Percentiles rank a stretch among this genome's conserved stretches.
Evolutionary conservation across 345 rosid genomes (phyloP).

Genomic region (Alliaria petiolata): DNA sequence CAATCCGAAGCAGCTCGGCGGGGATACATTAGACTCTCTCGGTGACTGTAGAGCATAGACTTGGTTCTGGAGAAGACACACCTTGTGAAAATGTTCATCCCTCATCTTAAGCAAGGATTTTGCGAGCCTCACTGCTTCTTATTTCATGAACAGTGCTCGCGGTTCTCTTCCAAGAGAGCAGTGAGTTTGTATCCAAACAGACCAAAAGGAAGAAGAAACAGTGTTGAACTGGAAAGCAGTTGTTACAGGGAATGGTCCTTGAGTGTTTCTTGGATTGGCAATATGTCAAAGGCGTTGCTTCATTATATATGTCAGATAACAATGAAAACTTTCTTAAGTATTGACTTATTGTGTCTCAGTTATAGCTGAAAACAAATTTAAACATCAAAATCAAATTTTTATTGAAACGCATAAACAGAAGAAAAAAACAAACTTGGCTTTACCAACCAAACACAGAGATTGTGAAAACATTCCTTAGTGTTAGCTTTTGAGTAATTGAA

Average conservation of each 20-base stretch:
- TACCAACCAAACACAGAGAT: neutral
- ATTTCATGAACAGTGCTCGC: conserved; percentile 41
- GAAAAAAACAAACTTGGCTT: neutral
- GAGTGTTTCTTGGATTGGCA: no score
- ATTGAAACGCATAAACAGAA: no score
- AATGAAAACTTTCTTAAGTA: no score
- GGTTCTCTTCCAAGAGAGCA: conserved; percentile 49
- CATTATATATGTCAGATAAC: no score
- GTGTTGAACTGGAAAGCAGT: no score
- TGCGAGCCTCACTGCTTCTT: conserved; percentile 51
- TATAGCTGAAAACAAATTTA: no score
- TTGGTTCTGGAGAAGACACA: conserved; percentile 33
- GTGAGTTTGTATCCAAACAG: conserved; percentile 39
- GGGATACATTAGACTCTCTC: conserved; percentile 3
- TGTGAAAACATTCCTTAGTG: neutral
- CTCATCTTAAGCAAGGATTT: conserved; percentile 51
- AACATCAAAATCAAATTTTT: no score
- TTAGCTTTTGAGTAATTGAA: neutral
- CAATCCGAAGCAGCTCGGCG: conserved; percentile 20
- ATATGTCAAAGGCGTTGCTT: no score
- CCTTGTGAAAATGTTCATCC: conserved; percentile 50
- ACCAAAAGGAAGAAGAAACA: no score
- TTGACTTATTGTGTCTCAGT: no score
- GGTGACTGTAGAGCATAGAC: conserved; percentile 41
- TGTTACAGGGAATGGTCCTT: no score